Percentiles rank a stretch among this genome's conserved stretches.
Evolutionary conservation across 2,329 filamentous ascomycete genomes (phyloP).

Genomic region (Beauveria rudraprayagi): DNA sequence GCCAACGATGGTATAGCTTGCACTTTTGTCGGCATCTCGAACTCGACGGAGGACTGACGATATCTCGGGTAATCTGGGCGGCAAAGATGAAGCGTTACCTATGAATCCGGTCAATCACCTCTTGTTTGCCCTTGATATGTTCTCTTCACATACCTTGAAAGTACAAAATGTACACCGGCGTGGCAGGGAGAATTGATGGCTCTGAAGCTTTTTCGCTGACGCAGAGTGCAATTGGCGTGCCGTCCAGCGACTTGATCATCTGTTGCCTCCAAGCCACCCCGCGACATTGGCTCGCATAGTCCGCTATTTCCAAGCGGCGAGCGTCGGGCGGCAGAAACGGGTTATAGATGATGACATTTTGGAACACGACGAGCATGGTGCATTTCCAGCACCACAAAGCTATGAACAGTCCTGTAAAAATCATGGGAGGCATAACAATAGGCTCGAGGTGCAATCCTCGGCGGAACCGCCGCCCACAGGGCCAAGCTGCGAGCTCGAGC

Average conservation of each 20-base stretch:
- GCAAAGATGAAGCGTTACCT: conserved; percentile 54
- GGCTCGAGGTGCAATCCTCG: conserved; percentile 24
- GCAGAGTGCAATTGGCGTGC: conserved; percentile 55
- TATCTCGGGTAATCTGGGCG: conserved; percentile 48
- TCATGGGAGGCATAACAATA: conserved; percentile 53
- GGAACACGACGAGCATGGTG: conserved; percentile 66
- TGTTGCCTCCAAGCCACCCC: conserved; percentile 62
- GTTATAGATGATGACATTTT: conserved; percentile 79
- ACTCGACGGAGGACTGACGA: conserved; percentile 43
- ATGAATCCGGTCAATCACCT: conserved; percentile 1
- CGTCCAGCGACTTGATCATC: conserved; percentile 52
- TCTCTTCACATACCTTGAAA: conserved; percentile 40
- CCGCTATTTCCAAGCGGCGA: conserved; percentile 55
- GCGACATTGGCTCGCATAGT: conserved; percentile 52
- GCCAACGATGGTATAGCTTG: conserved; percentile 42
- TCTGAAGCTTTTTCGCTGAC: conserved; percentile 34
- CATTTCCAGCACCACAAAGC: conserved; percentile 61
- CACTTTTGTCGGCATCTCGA: conserved; percentile 27
- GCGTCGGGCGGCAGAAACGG: conserved; percentile 66
- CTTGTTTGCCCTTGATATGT: neutral
- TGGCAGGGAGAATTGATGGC: conserved; percentile 6
- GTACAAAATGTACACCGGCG: conserved; percentile 47
- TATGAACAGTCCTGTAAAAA: conserved; percentile 59
- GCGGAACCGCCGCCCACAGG: neutral
- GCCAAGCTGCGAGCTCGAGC: neutral